Base-by-base conservation (phyloP, 1,284 basidiomycete genomes). In the Ceratobasidium sp. region DNA sequence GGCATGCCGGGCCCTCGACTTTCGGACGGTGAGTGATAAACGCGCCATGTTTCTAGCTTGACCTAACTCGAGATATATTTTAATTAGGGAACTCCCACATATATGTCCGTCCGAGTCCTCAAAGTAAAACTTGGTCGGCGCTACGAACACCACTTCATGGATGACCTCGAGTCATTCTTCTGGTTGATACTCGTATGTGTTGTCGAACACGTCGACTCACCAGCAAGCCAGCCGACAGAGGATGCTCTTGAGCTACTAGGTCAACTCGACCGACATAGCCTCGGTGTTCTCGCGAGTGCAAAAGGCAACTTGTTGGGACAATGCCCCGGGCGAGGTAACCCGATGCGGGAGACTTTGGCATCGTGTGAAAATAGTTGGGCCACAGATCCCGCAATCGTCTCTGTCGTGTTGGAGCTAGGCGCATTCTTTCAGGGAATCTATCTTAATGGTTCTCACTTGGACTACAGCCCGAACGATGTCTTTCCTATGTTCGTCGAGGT, bases 131-230 rank as follows among this genome's bases (percentile, higher is more conserved):
- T 23, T 28, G 64, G 64, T n/a, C 42, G 23, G 8, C 53, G 28
- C 7, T 64, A 49, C 48, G 44, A 28, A 25, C 61, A 64, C 30
- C 46, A 28, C 30, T 64, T 46, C 38, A 36, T 64, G 16, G 61
- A 64, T 46, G 61, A 64, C 33, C 38, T 64, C 8, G 46, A 64
- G n/a, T 64, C 61, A 5, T 64, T 64, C 30, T 64, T 64, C n/a
- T 64, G 61, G 61, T 23, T 64, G 21, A 46, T 64, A 18, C 18
- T 64, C 4, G 49, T 46, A 48, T 64, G 44, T 36, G 61, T 51
- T n/a, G 30, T 30, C 44, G 61, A 44, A 7, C 61, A 64, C 61
- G 21, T 30, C n/a, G 46, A 64, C 36, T 12, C 25, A n/a, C n/a
- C 21, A 18, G 21, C 21, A 25, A 21, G 48, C 11, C 5, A 49